Evolutionary conservation across 2,329 filamentous ascomycete genomes (phyloP).

Genomic region (Cladosporium austrohemisphaericum): DNA sequence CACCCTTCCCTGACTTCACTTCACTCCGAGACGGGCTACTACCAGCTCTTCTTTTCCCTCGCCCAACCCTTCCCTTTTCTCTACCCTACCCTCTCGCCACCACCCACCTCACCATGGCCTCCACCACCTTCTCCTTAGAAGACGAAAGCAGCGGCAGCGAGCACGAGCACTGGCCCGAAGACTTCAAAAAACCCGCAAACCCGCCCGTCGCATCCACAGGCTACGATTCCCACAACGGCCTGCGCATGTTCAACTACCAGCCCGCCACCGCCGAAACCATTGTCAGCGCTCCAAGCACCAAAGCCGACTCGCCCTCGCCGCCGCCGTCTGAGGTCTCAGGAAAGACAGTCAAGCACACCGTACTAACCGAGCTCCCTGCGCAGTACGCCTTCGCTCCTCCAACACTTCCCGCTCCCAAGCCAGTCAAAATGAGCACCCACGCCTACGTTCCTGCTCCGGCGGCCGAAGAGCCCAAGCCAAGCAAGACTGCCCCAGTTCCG

Average conservation of each 20-base stretch:
- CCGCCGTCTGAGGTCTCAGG: conserved; percentile 9
- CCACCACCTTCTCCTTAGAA: conserved; percentile 2
- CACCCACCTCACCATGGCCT: conserved; percentile 1
- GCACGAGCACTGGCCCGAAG: conserved; percentile 32
- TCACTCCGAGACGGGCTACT: not conserved
- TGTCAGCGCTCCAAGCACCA: conserved; percentile 4
- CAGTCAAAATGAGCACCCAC: conserved; percentile 18
- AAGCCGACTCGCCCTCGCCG: conserved; percentile 20
- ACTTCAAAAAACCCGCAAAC: conserved; percentile 20
- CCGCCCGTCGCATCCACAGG: conserved; percentile 19
- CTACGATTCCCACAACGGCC: conserved; percentile 29
- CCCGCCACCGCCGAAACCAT: conserved; percentile 9
- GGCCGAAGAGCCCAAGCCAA: not conserved
- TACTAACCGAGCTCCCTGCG: not conserved
- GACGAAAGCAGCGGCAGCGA: conserved; percentile 20
- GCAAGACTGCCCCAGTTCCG: not conserved
- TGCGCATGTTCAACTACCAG: conserved; percentile 27
- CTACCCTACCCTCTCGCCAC: not conserved
- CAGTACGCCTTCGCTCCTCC: conserved; percentile 10
- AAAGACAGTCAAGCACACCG: not conserved
- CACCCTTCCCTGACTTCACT: not conserved
- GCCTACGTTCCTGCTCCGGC: conserved; percentile 18
- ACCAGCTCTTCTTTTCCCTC: not conserved
- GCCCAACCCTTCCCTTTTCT: conserved; percentile 11
- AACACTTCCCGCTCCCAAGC: conserved; percentile 8